Conservation (phyloP, 1,139 yeast species). For the Arxiozyma telluris region DNA sequence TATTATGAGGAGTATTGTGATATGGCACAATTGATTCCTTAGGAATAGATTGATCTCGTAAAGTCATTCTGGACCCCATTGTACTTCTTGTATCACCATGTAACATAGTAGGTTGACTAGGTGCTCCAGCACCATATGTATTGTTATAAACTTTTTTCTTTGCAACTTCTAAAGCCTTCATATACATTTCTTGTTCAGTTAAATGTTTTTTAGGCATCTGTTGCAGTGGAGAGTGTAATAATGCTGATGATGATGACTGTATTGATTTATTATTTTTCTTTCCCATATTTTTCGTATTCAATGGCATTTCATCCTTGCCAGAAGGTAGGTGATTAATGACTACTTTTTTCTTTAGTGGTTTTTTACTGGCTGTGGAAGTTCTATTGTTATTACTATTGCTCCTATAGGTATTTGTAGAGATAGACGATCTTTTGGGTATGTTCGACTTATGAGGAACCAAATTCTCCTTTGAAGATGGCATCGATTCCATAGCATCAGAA, state of each 20-base stretch:
- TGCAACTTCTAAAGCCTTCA: constrained; percentile 28
- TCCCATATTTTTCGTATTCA: neutral
- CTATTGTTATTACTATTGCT: too few relatives aligned
- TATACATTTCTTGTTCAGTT: constrained; percentile 29
- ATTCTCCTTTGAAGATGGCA: constrained; percentile 8
- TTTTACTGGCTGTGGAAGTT: neutral
- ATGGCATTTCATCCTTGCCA: neutral
- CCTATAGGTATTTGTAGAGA: neutral
- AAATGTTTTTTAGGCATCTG: constrained; percentile 10
- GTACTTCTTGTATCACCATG: constrained; percentile 9
- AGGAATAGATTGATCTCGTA: constrained; percentile 9
- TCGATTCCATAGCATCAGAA: constrained; percentile 23
- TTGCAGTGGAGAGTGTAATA: constrained; percentile 1
- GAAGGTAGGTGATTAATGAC: neutral
- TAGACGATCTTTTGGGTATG: neutral
- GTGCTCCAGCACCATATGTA: neutral
- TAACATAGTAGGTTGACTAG: neutral
- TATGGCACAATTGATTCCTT: neutral
- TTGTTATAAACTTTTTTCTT: constrained; percentile 25
- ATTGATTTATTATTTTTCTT: neutral
- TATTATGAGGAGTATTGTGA: neutral
- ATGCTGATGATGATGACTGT: neutral
- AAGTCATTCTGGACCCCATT: constrained; percentile 20
- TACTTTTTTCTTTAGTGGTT: neutral
- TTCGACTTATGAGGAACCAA: neutral